phyloP scores from a whole-genome alignment of 2,329 filamentous ascomycete genomes.

The Cercospora canescens region DNA sequence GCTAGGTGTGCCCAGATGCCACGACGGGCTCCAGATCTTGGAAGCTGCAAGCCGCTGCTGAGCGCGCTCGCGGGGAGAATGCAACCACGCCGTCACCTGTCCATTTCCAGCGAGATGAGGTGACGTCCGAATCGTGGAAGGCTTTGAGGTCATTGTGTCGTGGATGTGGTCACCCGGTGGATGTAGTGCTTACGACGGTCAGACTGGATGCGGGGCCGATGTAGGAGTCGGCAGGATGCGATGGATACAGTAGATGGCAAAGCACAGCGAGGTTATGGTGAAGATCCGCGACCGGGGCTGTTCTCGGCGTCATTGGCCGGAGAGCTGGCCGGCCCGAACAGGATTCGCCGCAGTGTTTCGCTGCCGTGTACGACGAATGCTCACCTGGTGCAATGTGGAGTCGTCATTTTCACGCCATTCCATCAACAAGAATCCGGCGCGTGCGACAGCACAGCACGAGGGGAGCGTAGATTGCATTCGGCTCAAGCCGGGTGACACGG shows the following conservation, averaged over 20 bases:
- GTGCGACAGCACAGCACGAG: background rate
- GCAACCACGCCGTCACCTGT: background rate
- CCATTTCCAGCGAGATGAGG: background rate
- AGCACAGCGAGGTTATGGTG: background rate
- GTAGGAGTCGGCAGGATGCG: background rate
- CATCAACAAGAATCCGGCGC: background rate
- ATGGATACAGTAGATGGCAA: too few relatives aligned
- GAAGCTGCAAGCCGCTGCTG: background rate
- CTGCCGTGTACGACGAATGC: background rate
- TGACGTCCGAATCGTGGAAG: background rate
- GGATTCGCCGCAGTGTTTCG: background rate
- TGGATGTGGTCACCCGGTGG: background rate
- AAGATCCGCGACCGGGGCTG: slow-evolving; percentile 1
- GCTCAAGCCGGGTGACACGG: slow-evolving; percentile 1
- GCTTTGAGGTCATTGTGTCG: background rate
- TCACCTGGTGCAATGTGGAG: background rate
- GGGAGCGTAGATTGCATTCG: background rate
- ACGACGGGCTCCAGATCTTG: background rate
- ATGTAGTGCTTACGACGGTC: background rate
- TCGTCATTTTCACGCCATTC: background rate
- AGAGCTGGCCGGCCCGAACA: background rate
- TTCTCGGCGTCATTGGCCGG: slow-evolving; percentile 1
- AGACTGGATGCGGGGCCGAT: background rate
- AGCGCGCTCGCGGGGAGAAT: background rate
- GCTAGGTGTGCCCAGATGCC: too few relatives aligned